Evolutionary conservation across 2,329 filamentous ascomycete genomes (phyloP), one percentile per base, ranked within the genome.

Genomic region (Herpotrichia juniperi): DNA sequence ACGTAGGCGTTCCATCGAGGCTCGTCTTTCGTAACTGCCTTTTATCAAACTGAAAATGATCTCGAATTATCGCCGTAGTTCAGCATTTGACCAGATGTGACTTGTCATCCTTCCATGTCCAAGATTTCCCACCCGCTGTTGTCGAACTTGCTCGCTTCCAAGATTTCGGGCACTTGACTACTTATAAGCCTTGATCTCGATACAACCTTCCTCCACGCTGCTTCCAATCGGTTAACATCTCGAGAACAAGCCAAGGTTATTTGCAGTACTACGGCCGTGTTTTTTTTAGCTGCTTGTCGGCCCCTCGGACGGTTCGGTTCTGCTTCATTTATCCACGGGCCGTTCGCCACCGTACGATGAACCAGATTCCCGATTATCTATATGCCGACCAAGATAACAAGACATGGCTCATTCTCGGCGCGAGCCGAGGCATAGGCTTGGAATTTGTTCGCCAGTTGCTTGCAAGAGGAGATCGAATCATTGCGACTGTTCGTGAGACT

Each of bases 381-480:
- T 77, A 75, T 56, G 68, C 69, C 53, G 71, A 74, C 47, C 65
- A 71, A 56, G 68, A 76, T 48, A 69, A 59, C 52, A 76, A 73
- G 50, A 78, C 77, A 42, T 79, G 77, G 77, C 66, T 78, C 43
- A 73, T 80, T 45, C 66, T 79, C 14, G 78, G 78, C 46, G 76
- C 78, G 31, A 78, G 75, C 37, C 71, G 77, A 64, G 78, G 78
- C 42, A 78, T 80, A 59, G 81, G 81, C 16, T 72, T 81, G 32
- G 81, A 83, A 59, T 82, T 83, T 54, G 79, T 80, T 31, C 72
- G 76, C 31, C 80, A 83, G 60, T 67, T 82, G 24, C 64, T 83
- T 12, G 64, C 64, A 9, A 72, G 71, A 42, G 78, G 78, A 28
- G 74, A 82, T 53, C 73, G 75, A 44, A 80, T 83, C 59, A 77